Evolutionary conservation across 2,329 filamentous ascomycete species (phyloP).

Genomic region (Neofusicoccum umdonicola): DNA sequence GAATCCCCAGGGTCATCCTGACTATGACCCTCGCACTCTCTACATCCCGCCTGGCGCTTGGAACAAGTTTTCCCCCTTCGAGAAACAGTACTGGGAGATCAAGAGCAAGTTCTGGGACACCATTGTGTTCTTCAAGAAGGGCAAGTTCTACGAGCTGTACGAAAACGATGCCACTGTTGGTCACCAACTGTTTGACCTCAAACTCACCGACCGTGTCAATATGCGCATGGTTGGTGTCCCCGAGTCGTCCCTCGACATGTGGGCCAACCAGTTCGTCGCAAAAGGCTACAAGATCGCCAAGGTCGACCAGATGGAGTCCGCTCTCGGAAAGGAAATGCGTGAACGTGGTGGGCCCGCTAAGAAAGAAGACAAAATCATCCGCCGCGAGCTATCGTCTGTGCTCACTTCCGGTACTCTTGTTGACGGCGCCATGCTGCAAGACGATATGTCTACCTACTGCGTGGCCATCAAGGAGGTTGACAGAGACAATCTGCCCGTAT

Average conservation of each 20-base stretch:
- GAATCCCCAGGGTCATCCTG: slow-evolving; percentile 73
- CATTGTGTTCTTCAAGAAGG: slow-evolving; percentile 99
- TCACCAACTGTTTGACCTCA: slow-evolving; percentile 94
- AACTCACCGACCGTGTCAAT: slow-evolving; percentile 96
- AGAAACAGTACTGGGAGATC: slow-evolving; percentile 99
- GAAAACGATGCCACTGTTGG: slow-evolving; percentile 97
- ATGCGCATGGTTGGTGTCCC: slow-evolving; percentile 99
- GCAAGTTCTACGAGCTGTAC: slow-evolving; percentile 98
- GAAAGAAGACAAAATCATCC: slow-evolving; percentile 91
- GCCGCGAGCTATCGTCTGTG: slow-evolving; percentile 84
- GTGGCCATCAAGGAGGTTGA: slow-evolving; percentile 79
- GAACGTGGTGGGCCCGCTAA: slow-evolving; percentile 70
- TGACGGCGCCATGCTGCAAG: slow-evolving; percentile 93
- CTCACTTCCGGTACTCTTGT: slow-evolving; percentile 91
- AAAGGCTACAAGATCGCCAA: slow-evolving; percentile 97
- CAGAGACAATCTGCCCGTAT: slow-evolving; percentile 71
- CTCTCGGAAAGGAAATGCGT: slow-evolving; percentile 97
- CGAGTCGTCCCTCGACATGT: slow-evolving; percentile 90
- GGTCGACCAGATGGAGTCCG: slow-evolving; percentile 95
- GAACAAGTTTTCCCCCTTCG: slow-evolving; percentile 84
- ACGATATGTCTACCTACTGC: slow-evolving; percentile 96
- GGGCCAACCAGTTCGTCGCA: slow-evolving; percentile 97
- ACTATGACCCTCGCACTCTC: slow-evolving; percentile 89
- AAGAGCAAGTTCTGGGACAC: slow-evolving; percentile 98
- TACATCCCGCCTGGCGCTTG: slow-evolving; percentile 81